Evolutionary conservation across 1,139 yeast species (phyloP), one percentile per base, ranked within the genome.

Genomic region (Suhomyces wounanorum): DNA sequence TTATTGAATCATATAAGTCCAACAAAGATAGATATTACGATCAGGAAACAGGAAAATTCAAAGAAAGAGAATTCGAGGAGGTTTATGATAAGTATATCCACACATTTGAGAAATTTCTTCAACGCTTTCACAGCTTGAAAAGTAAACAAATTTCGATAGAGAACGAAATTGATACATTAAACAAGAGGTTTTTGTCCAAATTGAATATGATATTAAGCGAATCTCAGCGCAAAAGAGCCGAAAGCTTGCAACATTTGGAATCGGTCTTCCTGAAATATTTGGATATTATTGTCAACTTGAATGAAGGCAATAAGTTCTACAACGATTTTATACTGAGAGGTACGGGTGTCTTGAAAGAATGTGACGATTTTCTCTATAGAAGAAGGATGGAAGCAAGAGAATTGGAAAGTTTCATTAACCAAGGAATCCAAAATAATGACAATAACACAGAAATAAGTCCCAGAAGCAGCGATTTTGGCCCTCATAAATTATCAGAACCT

Each of bases 231-330:
- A 67, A 70, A 25, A 69, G 92, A 33, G 81, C 78, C 49, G 69
- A 71, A 31, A 78, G 79, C 1, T 66, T 88, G 42, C 85, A 82
- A 51, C 69, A 67, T 2, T 65, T 89, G 26, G 89, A 86, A 52
- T 66, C 71, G 3, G 83, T 81, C 0, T 83, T 77, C 59, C 66
- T 75, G 30, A 78, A 80, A 52, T 88, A 75, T 59, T 64, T 74
- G 40, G 90, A 85, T 58, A 70, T 89, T 8, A 65, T 78, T 18
- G 70, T 77, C 16, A 87, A 89, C 59, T 65, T 90, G 39, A 78
- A 79, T 38, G 89, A 87, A 58, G 97, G 96, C 0, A 63, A 82
- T 0, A 77, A 77, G 50, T 91, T 90, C 63, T 91, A 91, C 67
- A 76, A 76, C 46, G 87, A 84, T 50, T 81, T 89, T 53, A 70